Conservation (phyloP, 2,329 filamentous ascomycete genomes). For the Incumbomyces lentus region DNA sequence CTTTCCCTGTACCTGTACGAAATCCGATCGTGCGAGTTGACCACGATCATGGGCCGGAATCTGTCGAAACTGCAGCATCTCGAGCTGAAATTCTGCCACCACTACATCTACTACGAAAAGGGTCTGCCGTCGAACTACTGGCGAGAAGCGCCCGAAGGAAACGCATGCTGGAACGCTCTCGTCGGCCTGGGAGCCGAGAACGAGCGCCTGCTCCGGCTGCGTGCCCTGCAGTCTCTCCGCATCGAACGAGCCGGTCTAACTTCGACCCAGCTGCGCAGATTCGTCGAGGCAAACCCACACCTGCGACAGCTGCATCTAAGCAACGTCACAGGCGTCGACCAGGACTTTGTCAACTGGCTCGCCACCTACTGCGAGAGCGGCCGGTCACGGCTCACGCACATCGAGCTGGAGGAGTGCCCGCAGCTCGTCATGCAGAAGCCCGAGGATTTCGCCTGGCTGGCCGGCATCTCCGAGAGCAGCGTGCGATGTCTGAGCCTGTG, state of each 20-base stretch:
- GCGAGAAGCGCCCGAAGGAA: constrained; percentile 21
- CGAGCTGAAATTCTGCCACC: constrained; percentile 28
- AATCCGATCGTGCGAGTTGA: constrained; percentile 24
- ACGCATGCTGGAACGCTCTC: constrained; percentile 25
- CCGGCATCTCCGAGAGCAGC: not conserved
- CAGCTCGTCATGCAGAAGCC: constrained; percentile 1
- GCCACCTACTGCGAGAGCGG: constrained; percentile 12
- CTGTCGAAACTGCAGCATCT: constrained; percentile 26
- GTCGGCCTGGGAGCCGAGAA: constrained; percentile 22
- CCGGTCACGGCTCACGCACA: not conserved
- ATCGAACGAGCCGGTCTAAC: constrained; percentile 28
- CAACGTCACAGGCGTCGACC: constrained; percentile 26
- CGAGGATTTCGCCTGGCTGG: constrained; percentile 3
- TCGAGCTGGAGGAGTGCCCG: constrained; percentile 2
- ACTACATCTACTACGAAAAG: constrained; percentile 24
- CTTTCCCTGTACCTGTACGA: constrained; percentile 21
- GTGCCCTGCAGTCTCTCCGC: constrained; percentile 23
- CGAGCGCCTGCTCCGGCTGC: constrained; percentile 17
- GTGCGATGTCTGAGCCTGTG: not conserved
- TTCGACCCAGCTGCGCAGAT: constrained; percentile 25
- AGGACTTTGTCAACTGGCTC: constrained; percentile 28
- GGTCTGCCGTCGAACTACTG: constrained; percentile 24
- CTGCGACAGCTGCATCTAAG: constrained; percentile 24
- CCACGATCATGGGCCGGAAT: constrained; percentile 24
- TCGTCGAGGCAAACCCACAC: constrained; percentile 24